These are phyloP conservation scores for Ricinus communis DNA, from an alignment of 345 rosid species.

Conservation along the genomic window DNA sequence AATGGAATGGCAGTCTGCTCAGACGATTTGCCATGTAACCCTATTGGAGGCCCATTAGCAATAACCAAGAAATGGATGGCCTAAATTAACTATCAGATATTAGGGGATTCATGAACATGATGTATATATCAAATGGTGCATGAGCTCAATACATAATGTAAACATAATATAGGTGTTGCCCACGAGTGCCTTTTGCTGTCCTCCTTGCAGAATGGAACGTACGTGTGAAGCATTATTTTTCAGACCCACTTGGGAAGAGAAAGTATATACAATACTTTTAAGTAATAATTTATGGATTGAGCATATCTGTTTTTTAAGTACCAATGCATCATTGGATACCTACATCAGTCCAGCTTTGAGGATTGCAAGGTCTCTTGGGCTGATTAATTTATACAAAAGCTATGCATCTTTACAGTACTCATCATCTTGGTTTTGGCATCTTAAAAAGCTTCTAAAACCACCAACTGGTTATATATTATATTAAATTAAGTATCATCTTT, in stretches of 20 bases:
- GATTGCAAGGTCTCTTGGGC: background rate
- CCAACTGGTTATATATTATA: background rate
- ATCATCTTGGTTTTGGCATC: background rate
- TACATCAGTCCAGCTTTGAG: conserved; percentile 8
- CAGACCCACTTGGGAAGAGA: background rate
- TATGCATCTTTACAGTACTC: background rate
- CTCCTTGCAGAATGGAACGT: background rate
- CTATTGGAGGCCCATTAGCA: too few relatives aligned
- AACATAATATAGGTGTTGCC: too few relatives aligned
- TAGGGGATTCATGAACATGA: too few relatives aligned
- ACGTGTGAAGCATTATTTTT: conserved; percentile 2
- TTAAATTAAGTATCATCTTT: background rate
- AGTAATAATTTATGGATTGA: background rate
- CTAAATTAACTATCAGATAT: too few relatives aligned
- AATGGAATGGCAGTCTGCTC: too few relatives aligned
- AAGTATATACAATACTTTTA: background rate
- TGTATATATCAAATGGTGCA: too few relatives aligned
- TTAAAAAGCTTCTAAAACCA: background rate
- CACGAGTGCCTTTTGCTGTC: too few relatives aligned
- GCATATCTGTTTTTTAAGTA: background rate
- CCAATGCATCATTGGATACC: conserved; percentile 10
- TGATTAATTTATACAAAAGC: background rate
- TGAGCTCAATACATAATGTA: too few relatives aligned
- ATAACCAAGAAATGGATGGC: too few relatives aligned
- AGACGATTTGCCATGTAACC: too few relatives aligned